phyloP scores from a whole-genome alignment of 306 rosid species.

The Cicer chorassanicum region DNA sequence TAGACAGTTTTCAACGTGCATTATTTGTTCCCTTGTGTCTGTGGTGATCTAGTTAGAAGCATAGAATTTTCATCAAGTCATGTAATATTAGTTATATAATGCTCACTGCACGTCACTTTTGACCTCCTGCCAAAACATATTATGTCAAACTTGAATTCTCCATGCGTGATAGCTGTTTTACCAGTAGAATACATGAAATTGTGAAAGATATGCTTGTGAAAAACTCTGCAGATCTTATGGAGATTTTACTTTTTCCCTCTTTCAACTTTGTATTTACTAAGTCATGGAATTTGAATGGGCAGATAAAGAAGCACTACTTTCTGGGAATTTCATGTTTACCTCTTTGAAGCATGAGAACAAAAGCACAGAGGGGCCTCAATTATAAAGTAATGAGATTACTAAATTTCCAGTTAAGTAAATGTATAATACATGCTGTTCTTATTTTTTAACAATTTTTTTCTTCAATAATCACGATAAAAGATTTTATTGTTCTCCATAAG shows the following conservation, averaged over 20 bases:
- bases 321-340: constrained; percentile 86
- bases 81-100: constrained; percentile 12
- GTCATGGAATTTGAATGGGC: constrained; percentile 54
- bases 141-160: constrained; percentile 3
- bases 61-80: constrained; percentile 5
- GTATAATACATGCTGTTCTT: constrained; percentile 15
- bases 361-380: constrained; percentile 42
- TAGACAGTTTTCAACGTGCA: not conserved
- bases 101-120: constrained; percentile 30
- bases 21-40: constrained; percentile 2
- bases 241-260: not conserved
- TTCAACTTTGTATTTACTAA: constrained; percentile 39
- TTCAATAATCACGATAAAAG: constrained; percentile 38
- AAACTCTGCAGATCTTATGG: constrained; percentile 34
- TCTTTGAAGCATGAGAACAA: constrained; percentile 57
- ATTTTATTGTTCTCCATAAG: constrained; percentile 20
- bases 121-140: constrained; percentile 26
- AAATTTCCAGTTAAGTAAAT: constrained; percentile 1
- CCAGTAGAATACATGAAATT: constrained; percentile 28
- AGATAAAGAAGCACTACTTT: constrained; percentile 78
- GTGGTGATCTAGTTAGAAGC: constrained; percentile 19
- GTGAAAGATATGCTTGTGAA: constrained; percentile 20
- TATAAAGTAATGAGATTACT: constrained; percentile 33
- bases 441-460: not conserved
- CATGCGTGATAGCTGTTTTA: constrained; percentile 17